Evolutionary conservation across 495 filamentous ascomycete species (phyloP).

Genomic region (Penicillium nucicola): DNA sequence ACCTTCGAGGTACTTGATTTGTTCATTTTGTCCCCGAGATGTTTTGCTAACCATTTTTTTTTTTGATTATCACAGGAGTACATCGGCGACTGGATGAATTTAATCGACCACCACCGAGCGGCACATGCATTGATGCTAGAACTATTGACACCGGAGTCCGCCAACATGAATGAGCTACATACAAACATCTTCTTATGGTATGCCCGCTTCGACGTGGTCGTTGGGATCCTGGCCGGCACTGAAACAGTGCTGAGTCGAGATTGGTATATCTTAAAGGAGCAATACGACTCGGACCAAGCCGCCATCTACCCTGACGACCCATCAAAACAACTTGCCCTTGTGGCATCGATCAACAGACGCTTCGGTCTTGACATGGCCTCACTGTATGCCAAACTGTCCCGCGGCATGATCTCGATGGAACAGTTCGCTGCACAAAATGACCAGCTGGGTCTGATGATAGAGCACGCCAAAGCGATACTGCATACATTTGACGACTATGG

Average conservation of each 20-base stretch:
- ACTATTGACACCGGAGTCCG: constrained; percentile 73
- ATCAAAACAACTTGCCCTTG: constrained; percentile 60
- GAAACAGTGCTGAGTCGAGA: constrained; percentile 70
- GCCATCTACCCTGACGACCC: constrained; percentile 60
- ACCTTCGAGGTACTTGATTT: constrained; percentile 74
- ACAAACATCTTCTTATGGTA: constrained; percentile 83
- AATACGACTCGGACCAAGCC: constrained; percentile 59
- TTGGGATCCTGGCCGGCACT: constrained; percentile 76
- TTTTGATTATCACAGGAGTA: constrained; percentile 62
- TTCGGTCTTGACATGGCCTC: constrained; percentile 78
- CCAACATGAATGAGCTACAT: constrained; percentile 63
- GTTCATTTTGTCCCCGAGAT: not conserved
- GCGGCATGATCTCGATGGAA: constrained; percentile 60
- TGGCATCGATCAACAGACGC: constrained; percentile 63
- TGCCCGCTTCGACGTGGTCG: constrained; percentile 81
- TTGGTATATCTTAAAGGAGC: constrained; percentile 70
- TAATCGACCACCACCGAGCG: constrained; percentile 89
- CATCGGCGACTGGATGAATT: constrained; percentile 89
- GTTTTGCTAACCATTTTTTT: not conserved
- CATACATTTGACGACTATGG: constrained; percentile 57
- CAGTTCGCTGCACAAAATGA: constrained; percentile 64
- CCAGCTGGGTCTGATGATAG: constrained; percentile 49
- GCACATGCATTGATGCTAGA: constrained; percentile 77
- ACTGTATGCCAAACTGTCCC: constrained; percentile 64
- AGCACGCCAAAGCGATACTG: constrained; percentile 54